Evolutionary conservation across 1,284 basidiomycete species (phyloP), one percentile per base, ranked within the genome.

Genomic region (Ceratobasidium sp.): DNA sequence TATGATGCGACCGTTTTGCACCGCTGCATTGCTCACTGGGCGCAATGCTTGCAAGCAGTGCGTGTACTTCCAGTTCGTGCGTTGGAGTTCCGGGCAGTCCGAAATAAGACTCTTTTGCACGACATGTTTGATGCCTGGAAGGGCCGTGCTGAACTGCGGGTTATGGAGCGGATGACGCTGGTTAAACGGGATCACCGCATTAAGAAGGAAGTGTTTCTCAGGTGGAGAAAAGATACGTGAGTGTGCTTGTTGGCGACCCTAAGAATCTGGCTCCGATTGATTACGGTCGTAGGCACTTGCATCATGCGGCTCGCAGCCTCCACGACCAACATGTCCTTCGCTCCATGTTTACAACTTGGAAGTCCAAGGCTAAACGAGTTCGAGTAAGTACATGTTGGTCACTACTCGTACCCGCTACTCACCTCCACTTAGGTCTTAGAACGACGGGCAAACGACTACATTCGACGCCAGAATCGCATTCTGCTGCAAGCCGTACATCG

Each of bases 401-500:
- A 16, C 73, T 53, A 53, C 56, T 74, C 27, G 4, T 53, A 53
- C 29, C 65, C 76, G 14, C n/a, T 9, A 29, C 61, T 41, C 27
- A 34, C n/a, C 14, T 41, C 22, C 31, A 29, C n/a, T 34, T 9
- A 88, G 88, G 77, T 77, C 29, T 78, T 89, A 79, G 87, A 89
- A 78, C 82, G 79, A 73, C 86, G 86, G 37, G 90, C 88, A 5
- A 81, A 83, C 74, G 90, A 88, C 75, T 86, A 91, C 78, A 74
- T 88, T 22, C 82, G 84, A 49, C 85, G 89, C 51, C 90, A 89
- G 79, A 89, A 93, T 78, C 85, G 85, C 65, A 83, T 90, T 24
- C 84, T 93, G 9, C 77, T 92, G 43, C 86, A 87, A 56, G 92
- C 89, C 24, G 83, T 92, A 46, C 82, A 87, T 77, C 85, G 89